phyloP scores from a whole-genome alignment of 2,329 filamentous ascomycete species.

The Paraphoma chrysanthemicola region DNA sequence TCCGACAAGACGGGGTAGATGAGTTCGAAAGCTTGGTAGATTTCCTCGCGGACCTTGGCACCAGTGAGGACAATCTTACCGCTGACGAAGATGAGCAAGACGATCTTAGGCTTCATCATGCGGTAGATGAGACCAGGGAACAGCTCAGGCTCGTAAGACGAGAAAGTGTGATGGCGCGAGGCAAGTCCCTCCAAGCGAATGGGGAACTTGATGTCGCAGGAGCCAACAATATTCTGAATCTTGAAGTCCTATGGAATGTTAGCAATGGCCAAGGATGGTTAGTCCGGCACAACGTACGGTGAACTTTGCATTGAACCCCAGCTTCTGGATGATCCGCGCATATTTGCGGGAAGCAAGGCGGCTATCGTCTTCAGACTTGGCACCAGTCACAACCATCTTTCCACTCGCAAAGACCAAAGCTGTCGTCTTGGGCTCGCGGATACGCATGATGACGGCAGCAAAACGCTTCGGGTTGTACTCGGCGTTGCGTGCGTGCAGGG shows the following conservation, averaged over 20 bases:
- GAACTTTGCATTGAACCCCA: conserved; percentile 99
- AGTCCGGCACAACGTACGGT: conserved; percentile 57
- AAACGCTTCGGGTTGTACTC: conserved; percentile 99
- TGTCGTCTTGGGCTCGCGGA: conserved; percentile 97
- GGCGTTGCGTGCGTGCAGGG: conserved; percentile 95
- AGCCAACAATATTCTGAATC: conserved; percentile 95
- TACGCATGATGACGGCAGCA: conserved; percentile 99
- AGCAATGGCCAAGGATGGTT: conserved; percentile 18
- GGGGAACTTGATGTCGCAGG: conserved; percentile 99
- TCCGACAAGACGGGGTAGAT: conserved; percentile 52
- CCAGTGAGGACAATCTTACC: conserved; percentile 98
- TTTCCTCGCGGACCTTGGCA: conserved; percentile 97
- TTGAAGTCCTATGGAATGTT: conserved; percentile 75
- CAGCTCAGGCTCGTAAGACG: conserved; percentile 93
- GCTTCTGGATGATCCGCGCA: conserved; percentile 98
- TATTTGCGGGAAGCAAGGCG: conserved; percentile 98
- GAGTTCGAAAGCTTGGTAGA: conserved; percentile 58
- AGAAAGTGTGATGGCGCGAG: conserved; percentile 95
- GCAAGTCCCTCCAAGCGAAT: conserved; percentile 96
- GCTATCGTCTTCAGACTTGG: conserved; percentile 96
- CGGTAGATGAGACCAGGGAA: conserved; percentile 99
- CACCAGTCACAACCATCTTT: conserved; percentile 99
- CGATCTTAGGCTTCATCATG: conserved; percentile 99
- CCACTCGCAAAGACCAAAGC: conserved; percentile 97
- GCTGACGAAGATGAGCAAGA: conserved; percentile 95